phyloP scores from a whole-genome alignment of 2,329 filamentous ascomycete species.

The Botryosphaeria dothidea region DNA sequence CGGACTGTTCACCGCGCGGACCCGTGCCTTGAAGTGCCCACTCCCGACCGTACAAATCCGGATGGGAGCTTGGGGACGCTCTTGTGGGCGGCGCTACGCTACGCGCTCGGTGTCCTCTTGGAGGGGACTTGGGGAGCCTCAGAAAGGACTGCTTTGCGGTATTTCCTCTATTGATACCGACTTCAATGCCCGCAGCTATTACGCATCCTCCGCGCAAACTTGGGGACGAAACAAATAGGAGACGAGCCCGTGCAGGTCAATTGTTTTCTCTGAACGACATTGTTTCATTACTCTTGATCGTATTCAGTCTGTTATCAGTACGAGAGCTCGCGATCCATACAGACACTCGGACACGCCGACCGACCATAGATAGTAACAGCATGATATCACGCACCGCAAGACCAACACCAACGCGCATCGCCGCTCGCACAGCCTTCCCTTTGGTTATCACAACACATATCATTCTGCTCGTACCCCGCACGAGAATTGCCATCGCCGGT shows the following conservation, averaged over 20 bases:
- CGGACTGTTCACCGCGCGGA: conserved; percentile 4
- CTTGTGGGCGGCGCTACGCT: neutral
- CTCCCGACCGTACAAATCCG: neutral
- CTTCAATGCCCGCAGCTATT: conserved; percentile 3
- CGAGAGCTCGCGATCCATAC: neutral
- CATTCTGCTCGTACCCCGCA: neutral
- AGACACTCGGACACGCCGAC: neutral
- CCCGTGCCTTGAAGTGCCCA: conserved; percentile 1
- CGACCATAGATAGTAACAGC: neutral
- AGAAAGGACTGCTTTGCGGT: neutral
- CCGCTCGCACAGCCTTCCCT: neutral
- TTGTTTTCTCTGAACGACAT: neutral
- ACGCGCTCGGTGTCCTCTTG: neutral
- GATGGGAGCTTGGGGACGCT: conserved; percentile 1
- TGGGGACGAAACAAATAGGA: neutral
- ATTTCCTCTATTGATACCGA: neutral
- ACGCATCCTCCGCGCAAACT: neutral
- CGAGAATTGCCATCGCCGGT: neutral
- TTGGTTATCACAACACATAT: neutral
- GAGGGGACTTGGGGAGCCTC: neutral
- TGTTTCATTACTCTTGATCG: conserved; percentile 5
- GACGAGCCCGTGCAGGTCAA: conserved; percentile 1
- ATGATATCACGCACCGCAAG: neutral
- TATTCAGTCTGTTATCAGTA: neutral
- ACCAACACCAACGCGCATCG: neutral